A percentile compares a stretch with the other conserved stretches of the same genome.
Conservation (phyloP, 139 green algal genomes). For the Picochlorum sp. region DNA sequence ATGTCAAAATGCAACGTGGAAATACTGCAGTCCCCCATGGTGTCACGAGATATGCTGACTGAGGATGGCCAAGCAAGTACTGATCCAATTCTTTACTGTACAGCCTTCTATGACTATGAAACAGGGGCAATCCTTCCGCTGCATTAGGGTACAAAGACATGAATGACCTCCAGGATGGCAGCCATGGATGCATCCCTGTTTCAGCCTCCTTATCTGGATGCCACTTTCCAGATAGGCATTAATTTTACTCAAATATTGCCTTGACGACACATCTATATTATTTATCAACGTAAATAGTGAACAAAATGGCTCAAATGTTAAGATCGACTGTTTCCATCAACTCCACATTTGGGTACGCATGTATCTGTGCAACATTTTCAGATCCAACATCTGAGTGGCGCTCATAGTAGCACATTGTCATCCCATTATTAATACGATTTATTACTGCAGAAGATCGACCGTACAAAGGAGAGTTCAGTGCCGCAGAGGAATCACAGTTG, state of each 20-base stretch:
- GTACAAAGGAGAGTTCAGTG: background rate
- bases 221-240: no score
- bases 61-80: background rate
- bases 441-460: background rate
- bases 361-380: background rate
- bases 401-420: background rate
- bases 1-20: background rate
- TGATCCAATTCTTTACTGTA: no score
- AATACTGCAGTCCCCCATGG: background rate
- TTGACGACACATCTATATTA: background rate
- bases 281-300: background rate
- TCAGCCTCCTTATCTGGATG: no score
- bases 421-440: background rate
- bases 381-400: background rate
- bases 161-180: no score
- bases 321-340: conserved; percentile 1
- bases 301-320: background rate
- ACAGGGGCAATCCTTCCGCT: no score
- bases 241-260: background rate
- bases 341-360: background rate
- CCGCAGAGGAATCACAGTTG: background rate
- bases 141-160: no score
- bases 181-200: no score
- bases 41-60: background rate
- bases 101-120: no score